Base-by-base conservation (phyloP, 176 grass and related monocot genomes). In the Zea mays region DNA sequence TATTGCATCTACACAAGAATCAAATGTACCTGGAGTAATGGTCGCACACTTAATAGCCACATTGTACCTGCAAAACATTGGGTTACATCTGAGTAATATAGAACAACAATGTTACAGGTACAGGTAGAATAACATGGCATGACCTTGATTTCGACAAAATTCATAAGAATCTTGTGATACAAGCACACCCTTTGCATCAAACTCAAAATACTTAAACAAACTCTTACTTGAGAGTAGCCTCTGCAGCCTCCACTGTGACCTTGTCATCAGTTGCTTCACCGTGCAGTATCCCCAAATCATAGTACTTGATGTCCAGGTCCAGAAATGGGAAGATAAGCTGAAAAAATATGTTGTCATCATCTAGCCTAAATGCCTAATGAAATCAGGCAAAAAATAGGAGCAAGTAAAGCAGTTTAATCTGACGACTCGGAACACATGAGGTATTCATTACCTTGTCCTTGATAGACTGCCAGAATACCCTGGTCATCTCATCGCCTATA, bases 11-110 rank as follows among this genome's bases (percentile, higher is more conserved):
- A 62, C 68, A 63, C 34, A 88, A 83, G 41, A 27, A 71, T 78
- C 2, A 67, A 65, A 59, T 79, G 49, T 90, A 97, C 95, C 95
- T 84, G 95, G 95, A 80, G 95, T 97, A 61, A 97, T 92, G 3
- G 95, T 97, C 27, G 95, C 95, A 85, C 95, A 97, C 76, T 97
- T 97, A 80, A 97, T 92, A 81, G 95, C 95, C 76, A 97, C 95
- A 88, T 97, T 94, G 67, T 94, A 90, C 86, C 95, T 97, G 66
- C 67, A 93, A 38, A 76, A 61, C 37, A 84, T 57, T 60, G 41
- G 38, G 60, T 74, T 72, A 81, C 58, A 44, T 7, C 16, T 41
- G 67, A 80, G 65, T 21, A 61, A 81, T 66, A 66, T 58, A 72
- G 39, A 43, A 72, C 36, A 72, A 72, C 3, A 71, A 69, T 47